Percentiles rank a stretch among this genome's conserved stretches.
phyloP scores from a whole-genome alignment of 164 flowering plant genomes.

The Liriodendron chinense region DNA sequence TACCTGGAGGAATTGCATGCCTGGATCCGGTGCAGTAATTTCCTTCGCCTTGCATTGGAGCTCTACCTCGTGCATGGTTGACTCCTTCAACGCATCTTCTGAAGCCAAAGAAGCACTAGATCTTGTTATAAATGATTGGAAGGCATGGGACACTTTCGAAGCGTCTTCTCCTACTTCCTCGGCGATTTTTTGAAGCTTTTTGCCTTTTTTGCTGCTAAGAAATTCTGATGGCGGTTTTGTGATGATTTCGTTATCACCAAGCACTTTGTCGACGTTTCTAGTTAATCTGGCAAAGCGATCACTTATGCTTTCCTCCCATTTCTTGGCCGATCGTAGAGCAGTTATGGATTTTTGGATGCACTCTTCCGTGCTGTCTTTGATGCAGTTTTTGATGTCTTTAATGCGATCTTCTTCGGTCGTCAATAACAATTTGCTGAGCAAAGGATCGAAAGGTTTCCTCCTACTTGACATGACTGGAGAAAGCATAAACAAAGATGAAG shows the following conservation, averaged over 20 bases:
- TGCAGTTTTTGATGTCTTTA: no score
- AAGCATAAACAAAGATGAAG: no score
- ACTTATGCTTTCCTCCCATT: not conserved
- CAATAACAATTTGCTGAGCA: no score
- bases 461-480: no score
- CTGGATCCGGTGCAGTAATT: not conserved
- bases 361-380: no score
- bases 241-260: not conserved
- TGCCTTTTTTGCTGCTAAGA: no score
- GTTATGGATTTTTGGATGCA: no score
- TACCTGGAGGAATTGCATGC: not conserved
- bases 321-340: not conserved
- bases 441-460: no score
- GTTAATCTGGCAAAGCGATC: not conserved
- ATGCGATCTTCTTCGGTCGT: no score
- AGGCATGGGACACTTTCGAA: not conserved
- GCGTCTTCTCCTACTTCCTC: not conserved
- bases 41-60: not conserved
- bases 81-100: not conserved
- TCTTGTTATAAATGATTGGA: not conserved
- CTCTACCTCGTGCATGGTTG: not conserved
- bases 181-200: no score
- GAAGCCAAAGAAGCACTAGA: not conserved
- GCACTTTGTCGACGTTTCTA: not conserved
- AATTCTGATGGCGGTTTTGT: not conserved